Evolutionary conservation across 345 rosid genomes (phyloP), one percentile per base, ranked within the genome.

Genomic region (Camelina hispida): DNA sequence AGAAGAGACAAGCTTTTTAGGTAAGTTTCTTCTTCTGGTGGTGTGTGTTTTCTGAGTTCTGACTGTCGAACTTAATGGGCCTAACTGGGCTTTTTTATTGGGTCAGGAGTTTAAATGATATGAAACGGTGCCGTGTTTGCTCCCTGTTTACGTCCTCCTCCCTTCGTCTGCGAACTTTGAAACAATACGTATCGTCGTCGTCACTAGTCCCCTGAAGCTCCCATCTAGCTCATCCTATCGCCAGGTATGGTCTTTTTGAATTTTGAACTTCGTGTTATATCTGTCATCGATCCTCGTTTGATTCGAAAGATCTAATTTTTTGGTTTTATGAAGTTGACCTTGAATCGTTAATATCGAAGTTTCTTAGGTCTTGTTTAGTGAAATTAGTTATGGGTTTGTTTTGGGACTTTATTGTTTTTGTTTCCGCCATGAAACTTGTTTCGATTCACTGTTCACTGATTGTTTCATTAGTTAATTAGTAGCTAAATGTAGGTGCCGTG

Each of bases 151-250:
- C 62, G 4, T 32, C 35, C 35, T 18, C 35, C 23, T 11, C 16
- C 67, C 11, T 52, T 62, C 13, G 58, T 48, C 72, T 34, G 32
- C 44, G 42, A 57, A 34, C 53, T 16, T 20, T 35, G 42, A 25
- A 67, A 25, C 28, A 11, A 11, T 17, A 22, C n/a, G 7, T 35
- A 48, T 54, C 68, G 18, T 57, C 75, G 68, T 62, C 81, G 28
- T 25, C 28, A 58, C 63, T 48, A 12, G 14, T 68, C 77, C 52
- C 62, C 62, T 50, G 68, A 56, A 71, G 68, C 81, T 78, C 68
- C 68, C 40, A 57, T 70, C 67, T 57, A 17, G 30, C 68, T 64
- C 68, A 30, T 65, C 76, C 6, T 65, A 42, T 78, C 68, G 12
- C 15, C 62, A 65, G 69, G 73, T 77, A 50, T 14, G 20, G 18